Evolutionary conservation across 768 basidiomycete species (phyloP).

Genomic region (Mycena sanguinolenta): DNA sequence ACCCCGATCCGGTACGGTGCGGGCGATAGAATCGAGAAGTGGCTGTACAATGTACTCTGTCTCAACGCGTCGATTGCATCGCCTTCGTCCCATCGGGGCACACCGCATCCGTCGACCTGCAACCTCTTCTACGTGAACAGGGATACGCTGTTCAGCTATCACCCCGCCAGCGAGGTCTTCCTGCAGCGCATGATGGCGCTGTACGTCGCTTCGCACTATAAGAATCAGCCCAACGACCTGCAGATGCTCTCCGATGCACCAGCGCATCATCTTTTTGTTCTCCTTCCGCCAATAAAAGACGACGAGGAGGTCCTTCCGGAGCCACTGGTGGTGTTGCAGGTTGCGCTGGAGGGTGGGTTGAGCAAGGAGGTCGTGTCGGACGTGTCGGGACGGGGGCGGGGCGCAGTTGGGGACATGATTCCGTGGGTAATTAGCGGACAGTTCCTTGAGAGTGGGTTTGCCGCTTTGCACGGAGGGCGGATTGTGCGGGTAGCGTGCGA

Average conservation of each 20-base stretch:
- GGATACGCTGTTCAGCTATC: conserved; percentile 96
- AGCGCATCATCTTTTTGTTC: conserved; percentile 95
- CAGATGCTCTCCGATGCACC: conserved; percentile 97
- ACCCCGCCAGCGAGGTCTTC: conserved; percentile 97
- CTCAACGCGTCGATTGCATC: conserved; percentile 82
- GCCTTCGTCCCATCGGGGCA: conserved; percentile 70
- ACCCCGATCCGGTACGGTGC: conserved; percentile 93
- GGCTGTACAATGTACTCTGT: conserved; percentile 93
- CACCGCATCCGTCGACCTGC: conserved; percentile 94
- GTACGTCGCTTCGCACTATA: conserved; percentile 98
- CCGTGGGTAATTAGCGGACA: conserved; percentile 96
- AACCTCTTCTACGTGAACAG: conserved; percentile 96
- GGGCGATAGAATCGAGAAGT: conserved; percentile 92
- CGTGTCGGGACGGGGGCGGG: conserved; percentile 83
- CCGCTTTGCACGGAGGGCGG: conserved; percentile 89
- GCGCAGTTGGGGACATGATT: conserved; percentile 96
- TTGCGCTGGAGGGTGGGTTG: conserved; percentile 95
- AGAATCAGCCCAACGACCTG: conserved; percentile 99
- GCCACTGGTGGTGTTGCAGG: conserved; percentile 95
- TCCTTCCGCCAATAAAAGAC: conserved; percentile 92
- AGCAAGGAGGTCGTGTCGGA: conserved; percentile 89
- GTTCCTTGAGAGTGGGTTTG: conserved; percentile 97
- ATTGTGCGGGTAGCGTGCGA: conserved; percentile 95
- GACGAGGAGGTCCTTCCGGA: conserved; percentile 94
- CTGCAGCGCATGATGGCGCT: conserved; percentile 98